Evolutionary conservation across 1,284 basidiomycete species (phyloP), one percentile per base, ranked within the genome.

Genomic region (Boletus sp.): DNA sequence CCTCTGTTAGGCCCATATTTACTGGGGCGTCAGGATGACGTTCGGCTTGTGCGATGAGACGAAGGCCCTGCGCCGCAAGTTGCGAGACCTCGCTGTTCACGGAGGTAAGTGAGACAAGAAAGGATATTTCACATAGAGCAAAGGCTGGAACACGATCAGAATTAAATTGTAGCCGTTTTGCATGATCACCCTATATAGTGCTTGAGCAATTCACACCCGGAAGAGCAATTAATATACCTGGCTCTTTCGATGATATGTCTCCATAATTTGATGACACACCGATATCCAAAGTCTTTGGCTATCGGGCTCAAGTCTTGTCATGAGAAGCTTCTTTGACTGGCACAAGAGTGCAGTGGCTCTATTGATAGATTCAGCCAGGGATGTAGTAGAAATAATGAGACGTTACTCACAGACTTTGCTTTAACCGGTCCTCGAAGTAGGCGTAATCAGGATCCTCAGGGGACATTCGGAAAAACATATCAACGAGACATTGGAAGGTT

Each of bases 81-180:
- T 81, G 73, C 13, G 84, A 84, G 25, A 89, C 78, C 30, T 72
- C 72, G 33, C 73, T 78, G 49, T 85, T 84, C 4, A 77, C 75
- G 7, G 86, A 87, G 2, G 84, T 81, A 46, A 91, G 67, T 1
- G 80, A 76, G 9, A 87, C 80, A 3, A 88, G 72, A 53, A 87
- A 80, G 0, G 84, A 78, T 20, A 89, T 80, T 65, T 91, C 88
- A 2, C 77, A 73, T 14, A 89, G 60, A 3, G 76, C 74, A 52
- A 90, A 80, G 2, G 82, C 80, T 2, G 82, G 73, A 3, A 80
- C 66, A 33, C 84, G 80, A 10, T 69, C 68, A 5, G 71, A 57
- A 37, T 76, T 71, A 9, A 71, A 61, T 55, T 84, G 81, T 27
- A 80, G 61, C 0, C 67, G 66, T 49, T 67, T 72, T 27, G 78